Percentiles rank a stretch among this genome's conserved stretches.
phyloP scores from a whole-genome alignment of 2,329 filamentous ascomycete species.

The Penicillium sp. region DNA sequence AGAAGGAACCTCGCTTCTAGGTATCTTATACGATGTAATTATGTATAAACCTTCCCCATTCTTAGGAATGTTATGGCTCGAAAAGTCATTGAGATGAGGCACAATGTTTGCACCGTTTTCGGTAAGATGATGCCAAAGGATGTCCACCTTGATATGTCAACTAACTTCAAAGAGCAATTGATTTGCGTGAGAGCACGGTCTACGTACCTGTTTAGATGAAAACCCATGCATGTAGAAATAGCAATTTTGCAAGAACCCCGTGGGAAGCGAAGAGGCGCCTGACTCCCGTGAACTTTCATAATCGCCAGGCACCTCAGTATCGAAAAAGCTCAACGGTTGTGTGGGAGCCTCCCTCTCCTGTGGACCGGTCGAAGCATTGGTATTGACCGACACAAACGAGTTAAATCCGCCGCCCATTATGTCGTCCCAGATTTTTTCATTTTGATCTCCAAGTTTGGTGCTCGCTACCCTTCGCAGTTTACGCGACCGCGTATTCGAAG shows the following conservation, averaged over 20 bases:
- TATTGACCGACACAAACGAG: conserved; percentile 25
- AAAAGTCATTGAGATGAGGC: conserved; percentile 30
- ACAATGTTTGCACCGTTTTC: conserved; percentile 40
- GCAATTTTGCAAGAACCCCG: conserved; percentile 52
- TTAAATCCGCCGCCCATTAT: conserved; percentile 59
- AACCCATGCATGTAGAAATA: conserved; percentile 62
- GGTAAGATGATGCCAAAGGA: conserved; percentile 38
- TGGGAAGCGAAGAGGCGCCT: conserved; percentile 26
- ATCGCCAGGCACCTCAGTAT: conserved; percentile 29
- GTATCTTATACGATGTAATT: conserved; percentile 37
- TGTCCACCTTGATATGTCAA: conserved; percentile 26
- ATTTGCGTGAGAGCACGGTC: conserved; percentile 20
- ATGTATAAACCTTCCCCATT: conserved; percentile 33
- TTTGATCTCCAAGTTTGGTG: conserved; percentile 74
- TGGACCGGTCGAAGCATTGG: conserved; percentile 18
- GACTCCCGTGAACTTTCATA: not conserved
- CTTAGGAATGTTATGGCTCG: conserved; percentile 30
- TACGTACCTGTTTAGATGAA: conserved; percentile 47
- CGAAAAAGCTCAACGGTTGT: conserved; percentile 35
- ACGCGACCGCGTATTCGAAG: conserved; percentile 59
- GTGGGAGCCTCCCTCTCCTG: conserved; percentile 21
- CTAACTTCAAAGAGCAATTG: conserved; percentile 13
- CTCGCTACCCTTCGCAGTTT: conserved; percentile 88
- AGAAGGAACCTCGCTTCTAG: conserved; percentile 30
- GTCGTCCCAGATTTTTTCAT: conserved; percentile 83